These are phyloP conservation scores for Scheffersomyces titani DNA, from an alignment of 1,139 yeast genomes.

Conservation along the genomic window DNA sequence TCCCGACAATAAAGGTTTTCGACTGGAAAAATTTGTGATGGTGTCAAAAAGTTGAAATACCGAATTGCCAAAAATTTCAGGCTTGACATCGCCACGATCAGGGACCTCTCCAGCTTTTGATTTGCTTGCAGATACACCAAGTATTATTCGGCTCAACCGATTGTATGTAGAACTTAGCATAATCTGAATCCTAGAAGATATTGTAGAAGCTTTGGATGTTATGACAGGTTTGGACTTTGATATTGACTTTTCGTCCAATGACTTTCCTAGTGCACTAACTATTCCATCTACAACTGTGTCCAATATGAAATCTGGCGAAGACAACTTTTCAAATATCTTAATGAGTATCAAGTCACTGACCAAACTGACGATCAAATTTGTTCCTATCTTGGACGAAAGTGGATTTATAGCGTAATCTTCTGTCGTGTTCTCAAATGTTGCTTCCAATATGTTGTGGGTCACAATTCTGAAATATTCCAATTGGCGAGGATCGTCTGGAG, in stretches of 20 bases:
- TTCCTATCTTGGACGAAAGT: constrained; percentile 30
- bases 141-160: neutral
- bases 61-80: constrained; percentile 15
- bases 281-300: constrained; percentile 12
- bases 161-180: neutral
- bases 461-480: constrained; percentile 24
- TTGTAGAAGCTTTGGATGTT: neutral
- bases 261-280: constrained; percentile 21
- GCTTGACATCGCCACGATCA: neutral
- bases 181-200: neutral
- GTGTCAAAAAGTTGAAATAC: constrained; percentile 30
- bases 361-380: constrained; percentile 27
- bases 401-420: constrained; percentile 12
- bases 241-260: constrained; percentile 27
- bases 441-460: constrained; percentile 20
- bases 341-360: constrained; percentile 38
- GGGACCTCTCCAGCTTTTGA: neutral
- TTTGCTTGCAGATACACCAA: neutral
- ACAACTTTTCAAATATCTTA: constrained; percentile 28
- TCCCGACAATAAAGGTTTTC: constrained; percentile 31
- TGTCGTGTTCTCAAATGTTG: constrained; percentile 16
- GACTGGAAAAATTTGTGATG: constrained; percentile 24
- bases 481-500: neutral
- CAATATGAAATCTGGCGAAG: constrained; percentile 33
- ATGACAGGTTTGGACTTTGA: neutral